Percentiles rank a stretch among this genome's conserved stretches.
phyloP scores from a whole-genome alignment of 306 rosid genomes.

The Vigna angularis region DNA sequence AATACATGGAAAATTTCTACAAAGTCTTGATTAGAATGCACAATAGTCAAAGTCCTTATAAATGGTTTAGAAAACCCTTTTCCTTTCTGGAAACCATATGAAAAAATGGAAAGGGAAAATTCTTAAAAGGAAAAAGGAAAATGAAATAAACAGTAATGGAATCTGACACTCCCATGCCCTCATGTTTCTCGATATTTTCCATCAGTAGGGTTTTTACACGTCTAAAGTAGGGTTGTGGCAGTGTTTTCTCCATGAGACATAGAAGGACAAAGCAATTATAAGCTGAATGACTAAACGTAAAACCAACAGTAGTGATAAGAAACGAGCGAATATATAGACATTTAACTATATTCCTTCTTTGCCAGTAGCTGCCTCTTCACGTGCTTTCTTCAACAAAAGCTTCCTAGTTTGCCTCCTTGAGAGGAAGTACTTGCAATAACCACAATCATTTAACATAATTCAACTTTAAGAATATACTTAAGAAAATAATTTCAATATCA shows the following conservation, averaged over 20 bases:
- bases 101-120: not conserved
- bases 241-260: constrained; percentile 38
- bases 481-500: not conserved
- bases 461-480: not conserved
- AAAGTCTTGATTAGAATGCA: constrained; percentile 37
- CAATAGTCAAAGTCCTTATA: constrained; percentile 26
- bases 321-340: constrained; percentile 22
- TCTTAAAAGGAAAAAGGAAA: not conserved
- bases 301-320: constrained; percentile 40
- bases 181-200: constrained; percentile 44
- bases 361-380: constrained; percentile 45
- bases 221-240: constrained; percentile 35
- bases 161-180: constrained; percentile 39
- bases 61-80: not conserved
- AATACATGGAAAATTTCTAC: constrained; percentile 31
- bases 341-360: constrained; percentile 31
- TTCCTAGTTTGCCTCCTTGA: constrained; percentile 29
- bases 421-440: not conserved
- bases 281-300: constrained; percentile 42
- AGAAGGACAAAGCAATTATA: constrained; percentile 52
- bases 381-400: constrained; percentile 46
- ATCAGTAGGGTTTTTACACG: constrained; percentile 23
- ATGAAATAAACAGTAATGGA: not conserved
- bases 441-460: not conserved
- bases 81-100: constrained; percentile 13